phyloP scores from a whole-genome alignment of 208 protist genomes.

The Crithidia sp. region DNA sequence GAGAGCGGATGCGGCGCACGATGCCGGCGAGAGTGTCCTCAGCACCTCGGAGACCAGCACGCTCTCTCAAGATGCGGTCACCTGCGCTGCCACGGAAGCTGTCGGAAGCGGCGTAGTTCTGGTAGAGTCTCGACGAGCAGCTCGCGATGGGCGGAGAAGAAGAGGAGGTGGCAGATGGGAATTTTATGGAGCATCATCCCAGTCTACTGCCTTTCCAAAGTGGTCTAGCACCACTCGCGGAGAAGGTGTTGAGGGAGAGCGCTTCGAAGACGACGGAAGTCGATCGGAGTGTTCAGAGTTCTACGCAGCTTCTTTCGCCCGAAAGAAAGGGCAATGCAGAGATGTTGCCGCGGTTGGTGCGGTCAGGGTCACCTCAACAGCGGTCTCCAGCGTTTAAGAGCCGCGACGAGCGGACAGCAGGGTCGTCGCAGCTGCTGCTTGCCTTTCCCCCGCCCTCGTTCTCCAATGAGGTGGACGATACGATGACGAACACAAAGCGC shows the following conservation, averaged over 20 bases:
- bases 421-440: background rate
- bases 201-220: too few relatives aligned
- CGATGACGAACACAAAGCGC: too few relatives aligned
- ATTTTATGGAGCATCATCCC: too few relatives aligned
- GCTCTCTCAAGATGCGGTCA: background rate
- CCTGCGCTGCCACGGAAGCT: background rate
- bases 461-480: too few relatives aligned
- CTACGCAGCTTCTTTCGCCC: too few relatives aligned
- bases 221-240: too few relatives aligned
- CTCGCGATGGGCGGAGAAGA: background rate
- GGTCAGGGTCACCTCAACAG: background rate
- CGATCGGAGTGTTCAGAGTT: too few relatives aligned
- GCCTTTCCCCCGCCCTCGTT: background rate
- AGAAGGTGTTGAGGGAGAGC: too few relatives aligned
- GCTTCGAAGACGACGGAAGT: too few relatives aligned
- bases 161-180: background rate
- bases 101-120: slow-evolving; percentile 26
- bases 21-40: background rate
- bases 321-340: too few relatives aligned
- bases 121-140: slow-evolving; percentile 6
- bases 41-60: background rate
- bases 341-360: background rate
- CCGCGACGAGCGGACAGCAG: background rate
- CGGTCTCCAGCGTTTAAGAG: background rate
- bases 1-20: background rate